These are phyloP conservation scores for Endotrypanum monterogeii DNA, from an alignment of 208 protist genomes.

Conservation along the genomic window DNA sequence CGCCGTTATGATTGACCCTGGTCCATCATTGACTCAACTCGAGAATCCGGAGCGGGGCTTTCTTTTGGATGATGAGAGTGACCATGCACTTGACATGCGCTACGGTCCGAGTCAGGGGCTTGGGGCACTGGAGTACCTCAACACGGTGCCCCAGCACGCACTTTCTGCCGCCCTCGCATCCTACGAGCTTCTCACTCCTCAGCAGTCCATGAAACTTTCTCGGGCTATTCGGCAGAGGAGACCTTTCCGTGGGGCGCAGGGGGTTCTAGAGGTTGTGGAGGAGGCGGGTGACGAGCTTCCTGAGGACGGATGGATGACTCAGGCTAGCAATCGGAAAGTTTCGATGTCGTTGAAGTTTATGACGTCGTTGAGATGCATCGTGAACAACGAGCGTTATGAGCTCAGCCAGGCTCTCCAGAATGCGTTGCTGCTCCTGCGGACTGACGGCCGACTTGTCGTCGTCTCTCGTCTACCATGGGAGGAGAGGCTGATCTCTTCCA, in stretches of 20 bases:
- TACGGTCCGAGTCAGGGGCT: constrained; percentile 56
- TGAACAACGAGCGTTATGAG: constrained; percentile 84
- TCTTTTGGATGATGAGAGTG: constrained; percentile 63
- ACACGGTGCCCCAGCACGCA: constrained; percentile 72
- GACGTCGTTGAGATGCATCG: constrained; percentile 75
- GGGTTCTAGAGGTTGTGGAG: constrained; percentile 62
- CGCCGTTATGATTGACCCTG: constrained; percentile 86
- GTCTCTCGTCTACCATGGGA: constrained; percentile 81
- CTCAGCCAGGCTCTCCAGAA: constrained; percentile 66
- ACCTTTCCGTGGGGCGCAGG: constrained; percentile 51
- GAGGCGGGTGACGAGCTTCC: constrained; percentile 61
- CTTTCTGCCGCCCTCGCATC: constrained; percentile 47
- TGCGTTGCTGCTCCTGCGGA: constrained; percentile 68
- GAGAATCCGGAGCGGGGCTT: constrained; percentile 81
- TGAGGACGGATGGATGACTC: constrained; percentile 73
- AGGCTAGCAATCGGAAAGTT: constrained; percentile 64
- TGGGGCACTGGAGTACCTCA: constrained; percentile 77
- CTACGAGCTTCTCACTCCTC: constrained; percentile 67
- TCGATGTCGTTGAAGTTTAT: constrained; percentile 88
- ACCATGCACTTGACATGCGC: constrained; percentile 83
- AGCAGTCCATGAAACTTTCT: constrained; percentile 85
- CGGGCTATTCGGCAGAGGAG: constrained; percentile 62
- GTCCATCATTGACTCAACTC: constrained; percentile 76
- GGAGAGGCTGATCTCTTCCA: constrained; percentile 65
- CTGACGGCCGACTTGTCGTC: constrained; percentile 74